Base-by-base conservation (phyloP, 106 monocot genomes). In the Allium cepa region DNA sequence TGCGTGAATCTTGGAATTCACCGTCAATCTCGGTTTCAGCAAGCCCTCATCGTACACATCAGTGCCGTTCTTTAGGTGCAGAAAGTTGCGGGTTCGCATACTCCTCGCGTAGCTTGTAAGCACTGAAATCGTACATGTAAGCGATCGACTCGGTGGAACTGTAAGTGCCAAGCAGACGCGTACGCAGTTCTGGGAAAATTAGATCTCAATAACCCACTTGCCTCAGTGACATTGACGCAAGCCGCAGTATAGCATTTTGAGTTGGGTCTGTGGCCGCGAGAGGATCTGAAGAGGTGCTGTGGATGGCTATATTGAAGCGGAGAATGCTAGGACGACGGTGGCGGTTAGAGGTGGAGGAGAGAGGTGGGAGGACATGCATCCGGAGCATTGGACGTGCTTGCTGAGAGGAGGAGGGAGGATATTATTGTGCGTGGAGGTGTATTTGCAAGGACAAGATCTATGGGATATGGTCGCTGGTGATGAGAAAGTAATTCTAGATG, bases 101-200 rank as follows among this genome's bases (percentile, higher is more conserved):
- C 80, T 88, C 88, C 10, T 87, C 88, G 15, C 94, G 87, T 51
- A 94, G 83, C 77, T 81, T 94, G 72, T 83, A 85, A 8, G 91
- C 87, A 12, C 87, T 90, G 26, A 85, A 80, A 70, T 94, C 94
- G 73, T 94, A 94, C 27, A 90, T 90, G 73, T 68, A 77, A n/a
- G 94, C 94, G 3, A 90, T 90, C 8, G 80, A 57, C 73, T 94
- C 94, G 2, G 94, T 68, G 12, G 87, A 85, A 67, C 81, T 85
- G 82, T 88, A 94, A 27, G 94, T 94, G 56, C 94, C 94, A n/a
- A 94, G 83, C 94, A 94, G 6, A 94, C 77, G 12, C 94, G 75
- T 69, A 85, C 64, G 67, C 85, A 63, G 68, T 88, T 91, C 74
- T 87, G 85, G 16, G 94, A 90, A 22, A 94, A 73, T 50, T 90